Conservation (phyloP, 768 basidiomycete genomes). For the Fomitopsis pulvina region DNA sequence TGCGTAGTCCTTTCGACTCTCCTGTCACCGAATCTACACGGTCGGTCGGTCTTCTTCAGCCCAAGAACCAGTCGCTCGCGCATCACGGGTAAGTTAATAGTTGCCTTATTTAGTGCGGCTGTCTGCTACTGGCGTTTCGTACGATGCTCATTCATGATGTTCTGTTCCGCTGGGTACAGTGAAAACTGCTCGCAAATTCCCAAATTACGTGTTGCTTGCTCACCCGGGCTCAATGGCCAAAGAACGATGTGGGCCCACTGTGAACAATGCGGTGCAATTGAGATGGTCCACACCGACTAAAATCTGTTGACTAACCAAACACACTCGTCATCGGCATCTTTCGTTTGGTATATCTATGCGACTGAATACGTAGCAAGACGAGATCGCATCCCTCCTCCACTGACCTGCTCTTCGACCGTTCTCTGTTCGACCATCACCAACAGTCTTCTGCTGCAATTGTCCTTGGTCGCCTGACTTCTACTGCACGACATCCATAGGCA, state of each 20-base stretch:
- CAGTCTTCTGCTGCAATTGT: neutral
- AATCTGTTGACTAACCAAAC: neutral
- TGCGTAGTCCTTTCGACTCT: conserved; percentile 26
- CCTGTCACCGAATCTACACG: conserved; percentile 33
- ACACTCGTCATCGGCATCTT: neutral
- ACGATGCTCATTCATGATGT: neutral
- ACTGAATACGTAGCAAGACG: neutral
- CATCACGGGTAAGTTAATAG: conserved; percentile 63
- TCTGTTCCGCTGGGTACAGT: conserved; percentile 26
- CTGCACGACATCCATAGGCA: neutral
- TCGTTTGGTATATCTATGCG: too few species aligned
- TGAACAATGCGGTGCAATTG: conserved; percentile 84
- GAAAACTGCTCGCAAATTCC: conserved; percentile 74
- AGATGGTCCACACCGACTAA: conserved; percentile 76
- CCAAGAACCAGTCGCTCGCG: conserved; percentile 41
- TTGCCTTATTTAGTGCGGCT: neutral
- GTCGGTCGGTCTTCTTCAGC: conserved; percentile 61
- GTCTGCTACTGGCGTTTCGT: neutral
- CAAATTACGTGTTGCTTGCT: conserved; percentile 75
- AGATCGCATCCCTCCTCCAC: neutral
- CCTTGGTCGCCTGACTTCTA: neutral
- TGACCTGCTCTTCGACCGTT: neutral
- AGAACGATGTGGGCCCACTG: conserved; percentile 86
- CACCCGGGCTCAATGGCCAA: conserved; percentile 59
- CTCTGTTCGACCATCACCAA: neutral